phyloP scores from a whole-genome alignment of 257 asterid species.

The Fraxinus americana region DNA sequence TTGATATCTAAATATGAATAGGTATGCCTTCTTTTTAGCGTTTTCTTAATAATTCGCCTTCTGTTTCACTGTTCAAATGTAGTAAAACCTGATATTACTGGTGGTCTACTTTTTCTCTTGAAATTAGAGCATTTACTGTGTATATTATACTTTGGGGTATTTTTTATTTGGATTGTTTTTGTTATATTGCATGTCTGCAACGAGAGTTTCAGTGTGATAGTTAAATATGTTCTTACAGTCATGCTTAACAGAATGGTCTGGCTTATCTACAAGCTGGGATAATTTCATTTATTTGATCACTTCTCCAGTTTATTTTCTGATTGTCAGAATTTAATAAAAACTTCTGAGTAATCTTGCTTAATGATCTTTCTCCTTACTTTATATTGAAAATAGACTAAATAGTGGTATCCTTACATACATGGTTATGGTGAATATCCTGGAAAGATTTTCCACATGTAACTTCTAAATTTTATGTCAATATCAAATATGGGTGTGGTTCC shows the following conservation, averaged over 20 bases:
- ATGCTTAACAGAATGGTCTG: not conserved
- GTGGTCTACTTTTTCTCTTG: not conserved
- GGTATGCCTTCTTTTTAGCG: not conserved
- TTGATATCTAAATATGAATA: not conserved
- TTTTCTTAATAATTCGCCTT: not conserved
- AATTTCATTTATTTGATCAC: too few species aligned
- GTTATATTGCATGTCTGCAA: not conserved
- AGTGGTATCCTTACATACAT: not conserved
- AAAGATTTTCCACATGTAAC: not conserved
- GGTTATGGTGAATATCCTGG: not conserved
- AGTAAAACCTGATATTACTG: not conserved
- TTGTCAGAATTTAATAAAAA: too few species aligned
- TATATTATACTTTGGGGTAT: not conserved
- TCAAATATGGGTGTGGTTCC: not conserved
- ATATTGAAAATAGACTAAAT: not conserved
- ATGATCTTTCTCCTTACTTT: not conserved
- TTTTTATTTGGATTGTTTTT: not conserved
- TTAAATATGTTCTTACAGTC: not conserved
- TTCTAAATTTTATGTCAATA: not conserved
- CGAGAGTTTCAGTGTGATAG: not conserved
- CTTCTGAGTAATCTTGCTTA: too few species aligned
- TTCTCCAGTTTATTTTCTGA: too few species aligned
- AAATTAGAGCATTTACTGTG: not conserved
- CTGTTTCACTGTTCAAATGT: not conserved
- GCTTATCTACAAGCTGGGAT: too few species aligned